phyloP scores from a whole-genome alignment of 2,329 filamentous ascomycete species.

The Colletotrichum brevisporum region DNA sequence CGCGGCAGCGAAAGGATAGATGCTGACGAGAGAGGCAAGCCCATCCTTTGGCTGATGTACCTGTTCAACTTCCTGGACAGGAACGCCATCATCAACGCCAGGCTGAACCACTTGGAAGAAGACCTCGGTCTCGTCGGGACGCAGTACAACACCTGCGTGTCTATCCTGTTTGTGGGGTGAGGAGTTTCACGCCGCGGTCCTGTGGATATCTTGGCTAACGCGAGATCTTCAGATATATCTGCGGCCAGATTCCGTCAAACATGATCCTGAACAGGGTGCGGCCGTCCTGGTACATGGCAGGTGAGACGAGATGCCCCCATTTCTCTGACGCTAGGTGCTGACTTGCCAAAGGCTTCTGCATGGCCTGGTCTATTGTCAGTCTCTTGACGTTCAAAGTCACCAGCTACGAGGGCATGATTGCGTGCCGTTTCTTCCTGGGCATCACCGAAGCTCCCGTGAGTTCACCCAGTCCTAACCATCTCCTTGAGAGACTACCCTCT shows the following conservation, averaged over 20 bases:
- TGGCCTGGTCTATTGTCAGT: constrained; percentile 56
- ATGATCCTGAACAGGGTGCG: constrained; percentile 28
- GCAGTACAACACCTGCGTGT: constrained; percentile 51
- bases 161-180: constrained; percentile 49
- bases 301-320: not conserved
- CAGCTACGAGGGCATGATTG: constrained; percentile 55
- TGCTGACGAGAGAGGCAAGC: constrained; percentile 38
- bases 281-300: constrained; percentile 33
- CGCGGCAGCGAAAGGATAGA: not conserved
- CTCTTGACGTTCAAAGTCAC: constrained; percentile 57
- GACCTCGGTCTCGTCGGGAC: constrained; percentile 63
- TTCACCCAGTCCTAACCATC: constrained; percentile 37
- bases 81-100: constrained; percentile 70
- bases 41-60: constrained; percentile 53
- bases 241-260: constrained; percentile 29
- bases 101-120: constrained; percentile 65
- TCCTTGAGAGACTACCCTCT: constrained; percentile 48
- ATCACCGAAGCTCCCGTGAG: constrained; percentile 53
- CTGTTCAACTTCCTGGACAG: constrained; percentile 55
- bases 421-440: constrained; percentile 53
- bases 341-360: constrained; percentile 18
- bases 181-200: not conserved
- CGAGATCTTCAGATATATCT: constrained; percentile 2
- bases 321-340: not conserved
- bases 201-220: not conserved